phyloP scores from a whole-genome alignment of 495 filamentous ascomycete species.

The Penicillium dipodomyicola region DNA sequence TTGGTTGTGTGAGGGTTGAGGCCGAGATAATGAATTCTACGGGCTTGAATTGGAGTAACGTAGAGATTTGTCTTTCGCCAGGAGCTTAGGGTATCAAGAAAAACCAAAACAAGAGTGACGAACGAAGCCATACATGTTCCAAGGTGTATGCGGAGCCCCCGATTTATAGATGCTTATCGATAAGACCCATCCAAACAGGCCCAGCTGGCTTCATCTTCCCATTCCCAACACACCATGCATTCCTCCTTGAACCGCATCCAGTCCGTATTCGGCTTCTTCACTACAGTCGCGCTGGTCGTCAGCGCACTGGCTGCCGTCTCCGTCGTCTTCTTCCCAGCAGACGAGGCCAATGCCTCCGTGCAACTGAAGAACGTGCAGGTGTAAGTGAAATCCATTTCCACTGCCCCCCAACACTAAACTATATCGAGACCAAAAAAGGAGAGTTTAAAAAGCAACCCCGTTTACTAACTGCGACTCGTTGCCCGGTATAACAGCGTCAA shows the following conservation, averaged over 20 bases:
- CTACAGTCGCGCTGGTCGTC: constrained; percentile 82
- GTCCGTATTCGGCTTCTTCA: constrained; percentile 97
- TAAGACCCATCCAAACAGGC: constrained; percentile 28
- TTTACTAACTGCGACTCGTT: background rate
- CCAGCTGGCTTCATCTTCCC: constrained; percentile 40
- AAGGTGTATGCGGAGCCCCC: background rate
- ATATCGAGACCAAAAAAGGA: background rate
- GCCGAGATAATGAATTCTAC: background rate
- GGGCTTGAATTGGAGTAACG: background rate
- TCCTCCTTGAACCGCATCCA: constrained; percentile 78
- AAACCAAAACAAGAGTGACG: background rate
- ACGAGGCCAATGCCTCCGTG: constrained; percentile 62
- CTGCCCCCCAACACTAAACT: background rate
- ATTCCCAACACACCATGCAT: constrained; percentile 63
- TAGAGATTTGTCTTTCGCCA: background rate
- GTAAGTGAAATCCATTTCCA: constrained; percentile 51
- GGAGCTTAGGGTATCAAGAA: background rate
- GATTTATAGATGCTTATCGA: constrained; percentile 21
- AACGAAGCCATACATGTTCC: background rate
- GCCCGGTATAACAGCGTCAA: constrained; percentile 57
- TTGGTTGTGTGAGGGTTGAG: background rate
- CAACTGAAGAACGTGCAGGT: constrained; percentile 78
- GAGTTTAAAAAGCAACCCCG: background rate
- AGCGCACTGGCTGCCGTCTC: constrained; percentile 76
- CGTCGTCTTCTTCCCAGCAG: constrained; percentile 64